These are phyloP conservation scores for Citrullus mucosospermus DNA, from an alignment of 306 rosid species.

Conservation along the genomic window DNA sequence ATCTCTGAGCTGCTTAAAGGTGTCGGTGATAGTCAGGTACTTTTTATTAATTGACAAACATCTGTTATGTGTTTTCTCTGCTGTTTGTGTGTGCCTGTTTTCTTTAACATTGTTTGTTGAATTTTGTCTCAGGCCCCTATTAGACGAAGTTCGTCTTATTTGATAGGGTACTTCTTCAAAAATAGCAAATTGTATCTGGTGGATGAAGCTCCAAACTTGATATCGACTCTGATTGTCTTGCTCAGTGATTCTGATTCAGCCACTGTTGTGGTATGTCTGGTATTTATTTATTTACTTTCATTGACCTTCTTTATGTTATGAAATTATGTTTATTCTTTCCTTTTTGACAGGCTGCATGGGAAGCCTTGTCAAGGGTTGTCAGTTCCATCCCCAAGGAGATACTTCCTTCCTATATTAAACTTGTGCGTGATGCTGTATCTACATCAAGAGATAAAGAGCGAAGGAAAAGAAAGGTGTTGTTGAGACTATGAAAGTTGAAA, in stretches of 20 bases:
- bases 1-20: constrained; percentile 74
- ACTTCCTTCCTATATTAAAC: constrained; percentile 79
- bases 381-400: constrained; percentile 76
- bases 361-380: constrained; percentile 80
- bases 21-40: constrained; percentile 72
- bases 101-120: constrained; percentile 5
- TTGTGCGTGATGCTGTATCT: constrained; percentile 96
- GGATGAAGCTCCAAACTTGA: constrained; percentile 90
- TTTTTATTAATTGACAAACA: neutral
- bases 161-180: constrained; percentile 86
- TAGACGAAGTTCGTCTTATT: constrained; percentile 68
- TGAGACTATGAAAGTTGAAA: neutral
- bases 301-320: constrained; percentile 3
- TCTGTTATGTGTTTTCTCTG: neutral
- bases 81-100: neutral
- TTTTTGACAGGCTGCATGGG: constrained; percentile 66
- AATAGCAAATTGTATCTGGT: constrained; percentile 82
- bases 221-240: constrained; percentile 67
- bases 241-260: constrained; percentile 83
- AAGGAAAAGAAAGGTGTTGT: constrained; percentile 81
- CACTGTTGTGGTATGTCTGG: constrained; percentile 52
- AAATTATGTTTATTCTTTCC: constrained; percentile 5
- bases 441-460: constrained; percentile 89
- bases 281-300: constrained; percentile 10
- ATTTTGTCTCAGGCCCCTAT: constrained; percentile 54